A percentile compares a stretch with the other conserved stretches of the same genome.
phyloP scores from a whole-genome alignment of 2,329 filamentous ascomycete species.

The Drechmeria coniospora region DNA sequence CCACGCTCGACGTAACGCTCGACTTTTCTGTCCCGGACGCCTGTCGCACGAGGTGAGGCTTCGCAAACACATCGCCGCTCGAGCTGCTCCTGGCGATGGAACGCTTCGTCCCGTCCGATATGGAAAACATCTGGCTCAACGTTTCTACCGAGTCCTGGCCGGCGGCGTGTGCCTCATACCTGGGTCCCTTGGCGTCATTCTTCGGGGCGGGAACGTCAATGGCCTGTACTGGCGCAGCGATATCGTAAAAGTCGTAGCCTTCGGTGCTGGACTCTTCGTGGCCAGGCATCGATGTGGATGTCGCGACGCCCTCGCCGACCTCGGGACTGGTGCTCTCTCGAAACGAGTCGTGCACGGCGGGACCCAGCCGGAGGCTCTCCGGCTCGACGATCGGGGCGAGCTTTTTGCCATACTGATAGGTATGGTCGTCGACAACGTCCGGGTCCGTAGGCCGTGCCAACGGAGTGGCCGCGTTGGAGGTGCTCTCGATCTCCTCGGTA shows the following conservation, averaged over 20 bases:
- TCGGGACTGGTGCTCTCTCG: conserved; percentile 11
- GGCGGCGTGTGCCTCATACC: conserved; percentile 12
- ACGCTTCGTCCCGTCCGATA: conserved; percentile 30
- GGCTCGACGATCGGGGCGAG: conserved; percentile 35
- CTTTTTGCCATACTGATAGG: conserved; percentile 19
- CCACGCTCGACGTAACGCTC: conserved; percentile 17
- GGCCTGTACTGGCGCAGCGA: conserved; percentile 34
- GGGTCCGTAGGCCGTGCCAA: conserved; percentile 36
- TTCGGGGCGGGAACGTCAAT: conserved; percentile 35
- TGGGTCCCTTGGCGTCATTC: conserved; percentile 16
- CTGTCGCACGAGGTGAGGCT: conserved; percentile 13
- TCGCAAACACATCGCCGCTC: conserved; percentile 9
- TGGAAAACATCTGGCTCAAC: conserved; percentile 41
- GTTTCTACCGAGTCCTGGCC: conserved; percentile 45
- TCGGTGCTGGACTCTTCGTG: conserved; percentile 37
- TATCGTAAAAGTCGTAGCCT: conserved; percentile 51
- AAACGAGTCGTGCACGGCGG: conserved; percentile 24
- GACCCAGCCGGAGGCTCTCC: conserved; percentile 33
- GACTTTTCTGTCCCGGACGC: conserved; percentile 12
- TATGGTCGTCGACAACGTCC: conserved; percentile 15
- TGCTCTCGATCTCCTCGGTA: conserved; percentile 43
- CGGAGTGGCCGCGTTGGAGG: conserved; percentile 46
- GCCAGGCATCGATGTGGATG: conserved; percentile 33
- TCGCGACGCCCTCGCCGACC: no score
- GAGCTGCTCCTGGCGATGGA: conserved; percentile 6